Base-by-base conservation (phyloP, 2,329 filamentous ascomycete genomes). In the Aspergillus sp. region DNA sequence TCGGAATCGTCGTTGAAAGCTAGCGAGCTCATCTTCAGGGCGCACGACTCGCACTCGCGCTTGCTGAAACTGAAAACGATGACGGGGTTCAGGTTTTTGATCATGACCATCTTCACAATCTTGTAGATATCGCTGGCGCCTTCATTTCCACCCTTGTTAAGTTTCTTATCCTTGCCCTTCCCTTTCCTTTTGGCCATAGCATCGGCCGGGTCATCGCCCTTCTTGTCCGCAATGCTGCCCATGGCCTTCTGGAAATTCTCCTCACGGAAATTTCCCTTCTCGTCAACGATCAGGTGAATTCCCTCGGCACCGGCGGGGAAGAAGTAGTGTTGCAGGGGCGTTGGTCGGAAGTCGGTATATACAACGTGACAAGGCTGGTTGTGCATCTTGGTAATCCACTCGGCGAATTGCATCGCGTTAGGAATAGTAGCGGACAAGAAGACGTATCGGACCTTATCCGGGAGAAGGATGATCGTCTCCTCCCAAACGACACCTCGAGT, bases 31-130 rank as follows among this genome's bases (percentile, higher is more conserved):
- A 97, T 92, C 62, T 91, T 84, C 44, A 99, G 78, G 1, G 94
- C 94, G 71, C 94, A 86, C 57, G 87, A 86, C 75, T 99, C 94
- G 70, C 93, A 97, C 65, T 97, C 93, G 60, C 93, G 84, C 78
- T 99, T 99, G 81, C 92, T 97, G 78, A 99, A 99, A 74, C 93
- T 97, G 83, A 99, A 99, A 36, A 99, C 91, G 69, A 99, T 99
- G 64, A 97, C 94, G 0, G 94, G 94, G 66, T 99, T 97, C 75
- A 94, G 95, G 69, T 89, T 94, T 77, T 92, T 96, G 75, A 90
- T 82, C 87, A 99, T 96, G 63, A 97, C 96, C 94, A 99, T 99
- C 73, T 89, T 89, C 61, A 99, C 89, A 65, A 99, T 96, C 80
- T 97, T 97, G 78, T 91, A 91, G 56, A 99, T 96, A 73, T 99